These are phyloP conservation scores for Daldinia sp. DNA, from an alignment of 2,329 filamentous ascomycete species.

Conservation along the genomic window DNA sequence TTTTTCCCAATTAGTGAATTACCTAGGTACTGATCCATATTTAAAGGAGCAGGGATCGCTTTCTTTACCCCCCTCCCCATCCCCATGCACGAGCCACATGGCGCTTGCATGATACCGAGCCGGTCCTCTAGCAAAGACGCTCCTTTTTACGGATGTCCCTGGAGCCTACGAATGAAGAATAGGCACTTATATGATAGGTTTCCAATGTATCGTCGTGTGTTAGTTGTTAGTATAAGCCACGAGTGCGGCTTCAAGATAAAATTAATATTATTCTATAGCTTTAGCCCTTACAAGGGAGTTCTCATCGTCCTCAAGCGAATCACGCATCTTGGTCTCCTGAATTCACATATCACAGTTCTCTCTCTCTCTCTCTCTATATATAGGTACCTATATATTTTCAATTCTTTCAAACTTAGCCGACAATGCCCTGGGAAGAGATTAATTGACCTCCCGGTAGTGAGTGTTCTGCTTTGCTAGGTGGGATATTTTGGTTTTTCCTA, in stretches of 20 bases:
- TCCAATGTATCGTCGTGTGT: no score
- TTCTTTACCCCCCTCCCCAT: no score
- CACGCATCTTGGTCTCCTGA: conserved; percentile 24
- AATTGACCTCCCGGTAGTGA: conserved; percentile 18
- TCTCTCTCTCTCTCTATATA: no score
- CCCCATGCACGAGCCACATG: conserved; percentile 42
- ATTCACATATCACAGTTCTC: conserved; percentile 32
- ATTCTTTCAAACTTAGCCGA: conserved; percentile 31
- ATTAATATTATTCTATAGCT: neutral
- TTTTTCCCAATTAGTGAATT: conserved; percentile 9
- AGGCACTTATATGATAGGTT: neutral
- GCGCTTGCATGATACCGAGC: conserved; percentile 30
- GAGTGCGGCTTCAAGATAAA: neutral
- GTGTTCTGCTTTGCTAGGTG: conserved; percentile 25
- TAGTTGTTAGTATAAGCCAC: neutral
- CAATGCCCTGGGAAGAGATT: conserved; percentile 15
- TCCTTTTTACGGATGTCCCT: neutral
- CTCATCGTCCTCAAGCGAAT: conserved; percentile 22
- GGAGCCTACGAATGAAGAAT: neutral
- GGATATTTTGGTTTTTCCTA: conserved; percentile 30
- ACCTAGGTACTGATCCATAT: conserved; percentile 24
- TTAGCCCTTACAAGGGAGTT: neutral
- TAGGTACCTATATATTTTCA: conserved; percentile 1
- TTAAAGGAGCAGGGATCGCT: conserved; percentile 41
- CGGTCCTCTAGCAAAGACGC: conserved; percentile 3